Evolutionary conservation across 495 filamentous ascomycete genomes (phyloP).

Genomic region (Talaromyces nanjingensis): DNA sequence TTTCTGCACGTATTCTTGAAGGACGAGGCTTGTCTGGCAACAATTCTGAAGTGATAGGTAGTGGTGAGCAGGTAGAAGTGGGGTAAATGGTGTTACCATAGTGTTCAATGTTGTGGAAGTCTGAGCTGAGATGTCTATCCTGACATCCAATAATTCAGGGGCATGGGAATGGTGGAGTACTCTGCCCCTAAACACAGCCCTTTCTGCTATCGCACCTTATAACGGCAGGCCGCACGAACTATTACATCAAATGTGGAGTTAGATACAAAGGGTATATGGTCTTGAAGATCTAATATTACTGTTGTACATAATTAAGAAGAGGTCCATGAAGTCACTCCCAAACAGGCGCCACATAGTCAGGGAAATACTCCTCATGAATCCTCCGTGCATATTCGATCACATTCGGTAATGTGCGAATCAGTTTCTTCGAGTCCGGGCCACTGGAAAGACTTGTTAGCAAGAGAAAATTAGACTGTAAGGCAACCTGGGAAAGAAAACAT

Average conservation of each 20-base stretch:
- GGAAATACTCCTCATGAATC: conserved; percentile 53
- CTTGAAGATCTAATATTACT: not conserved
- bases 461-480: not conserved
- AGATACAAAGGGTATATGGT: not conserved
- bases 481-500: conserved; percentile 20
- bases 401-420: conserved; percentile 37
- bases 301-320: not conserved
- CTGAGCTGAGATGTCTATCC: too few relatives aligned
- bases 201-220: not conserved
- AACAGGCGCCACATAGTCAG: conserved; percentile 44
- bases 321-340: conserved; percentile 11
- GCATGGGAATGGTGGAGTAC: too few relatives aligned
- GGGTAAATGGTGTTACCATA: too few relatives aligned
- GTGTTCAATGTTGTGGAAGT: too few relatives aligned
- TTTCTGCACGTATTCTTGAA: too few relatives aligned
- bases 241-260: not conserved
- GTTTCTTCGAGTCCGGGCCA: conserved; percentile 34
- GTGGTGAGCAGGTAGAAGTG: too few relatives aligned
- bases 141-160: too few relatives aligned
- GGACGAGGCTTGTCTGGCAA: too few relatives aligned
- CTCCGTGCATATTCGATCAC: conserved; percentile 49
- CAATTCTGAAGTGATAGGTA: too few relatives aligned
- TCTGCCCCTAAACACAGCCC: too few relatives aligned
- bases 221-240: not conserved
- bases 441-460: conserved; percentile 21